Evolutionary conservation across 805 yeast genomes (phyloP), one percentile per base, ranked within the genome.

Genomic region (Hemisphaericaspora nanyangensis): DNA sequence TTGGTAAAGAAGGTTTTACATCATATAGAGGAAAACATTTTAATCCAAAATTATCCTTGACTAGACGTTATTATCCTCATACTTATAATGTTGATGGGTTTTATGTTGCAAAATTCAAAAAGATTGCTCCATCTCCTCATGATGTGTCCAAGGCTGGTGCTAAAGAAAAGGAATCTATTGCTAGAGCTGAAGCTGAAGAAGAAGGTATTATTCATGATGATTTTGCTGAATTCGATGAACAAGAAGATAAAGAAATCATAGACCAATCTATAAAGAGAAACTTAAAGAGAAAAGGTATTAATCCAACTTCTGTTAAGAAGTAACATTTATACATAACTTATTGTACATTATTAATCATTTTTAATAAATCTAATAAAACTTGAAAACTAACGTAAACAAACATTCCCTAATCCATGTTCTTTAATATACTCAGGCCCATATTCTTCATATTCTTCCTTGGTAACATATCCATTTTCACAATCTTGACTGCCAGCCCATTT

Each of bases 61-160:
- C 98, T 3, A 80, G 96, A 72, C 80, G 99, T 63, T 93, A 91
- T 65, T 93, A 93, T 61, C 99, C 99, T 39, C 99, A 93, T 67
- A 90, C 96, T 19, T 93, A 93, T 61, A 93, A 93, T 62, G 99
- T 93, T 39, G 99, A 93, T 65, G 99, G 99, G 17, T 93, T 93
- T 76, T 93, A 70, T 63, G 99, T 93, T 43, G 99, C 99, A 40
- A 93, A 91, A 63, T 87, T 93, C 73, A 80, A 86, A 69, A 93
- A 93, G 76, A 80, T 77, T 47, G 95, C 90, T 0, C 72, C 96
- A 44, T 82, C 95, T 48, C 84, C 90, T 34, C 85, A 83, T 53
- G 95, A 86, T 63, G 79, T 79, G 39, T 78, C 89, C 42, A 85
- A 83, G 68, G 90, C 93, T 6, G 91, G 93, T 50, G 95, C 95